Percentiles rank a stretch among this genome's conserved stretches.
Evolutionary conservation across 2,329 filamentous ascomycete genomes (phyloP).

Genomic region (Magnaporthales sp.): DNA sequence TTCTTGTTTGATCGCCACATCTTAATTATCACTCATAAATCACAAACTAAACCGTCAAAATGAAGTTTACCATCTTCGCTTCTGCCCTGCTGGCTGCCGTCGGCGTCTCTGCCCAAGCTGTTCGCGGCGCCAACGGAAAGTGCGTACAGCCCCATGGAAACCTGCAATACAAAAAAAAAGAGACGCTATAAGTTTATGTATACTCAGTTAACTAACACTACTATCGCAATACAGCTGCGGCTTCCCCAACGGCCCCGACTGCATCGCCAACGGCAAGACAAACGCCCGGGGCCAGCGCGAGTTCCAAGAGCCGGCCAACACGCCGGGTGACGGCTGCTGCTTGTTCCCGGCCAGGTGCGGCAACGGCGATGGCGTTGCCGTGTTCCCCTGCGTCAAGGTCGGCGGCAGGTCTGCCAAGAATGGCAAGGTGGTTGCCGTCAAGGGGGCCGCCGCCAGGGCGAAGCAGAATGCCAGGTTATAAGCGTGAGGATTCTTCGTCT

Average conservation of each 20-base stretch:
- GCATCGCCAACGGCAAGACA: not conserved
- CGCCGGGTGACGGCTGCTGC: not conserved
- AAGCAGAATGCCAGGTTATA: too few species aligned
- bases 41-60: not conserved
- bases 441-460: too few species aligned
- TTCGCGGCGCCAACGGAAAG: not conserved
- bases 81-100: not conserved
- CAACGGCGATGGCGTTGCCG: not conserved
- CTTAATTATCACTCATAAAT: not conserved
- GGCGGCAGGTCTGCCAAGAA: not conserved
- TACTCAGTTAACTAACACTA: not conserved
- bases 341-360: not conserved
- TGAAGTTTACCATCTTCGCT: not conserved
- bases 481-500: too few species aligned
- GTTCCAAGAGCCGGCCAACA: not conserved
- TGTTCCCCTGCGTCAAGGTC: not conserved
- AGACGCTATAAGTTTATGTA: too few species aligned
- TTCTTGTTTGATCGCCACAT: not conserved
- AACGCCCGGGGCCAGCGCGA: not conserved
- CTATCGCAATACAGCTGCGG: not conserved
- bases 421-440: too few species aligned
- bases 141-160: not conserved
- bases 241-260: not conserved
- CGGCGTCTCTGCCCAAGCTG: not conserved
- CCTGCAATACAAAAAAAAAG: not conserved